Evolutionary conservation across 495 filamentous ascomycete genomes (phyloP), one percentile per base, ranked within the genome.

Genomic region (Talaromyces ruber): DNA sequence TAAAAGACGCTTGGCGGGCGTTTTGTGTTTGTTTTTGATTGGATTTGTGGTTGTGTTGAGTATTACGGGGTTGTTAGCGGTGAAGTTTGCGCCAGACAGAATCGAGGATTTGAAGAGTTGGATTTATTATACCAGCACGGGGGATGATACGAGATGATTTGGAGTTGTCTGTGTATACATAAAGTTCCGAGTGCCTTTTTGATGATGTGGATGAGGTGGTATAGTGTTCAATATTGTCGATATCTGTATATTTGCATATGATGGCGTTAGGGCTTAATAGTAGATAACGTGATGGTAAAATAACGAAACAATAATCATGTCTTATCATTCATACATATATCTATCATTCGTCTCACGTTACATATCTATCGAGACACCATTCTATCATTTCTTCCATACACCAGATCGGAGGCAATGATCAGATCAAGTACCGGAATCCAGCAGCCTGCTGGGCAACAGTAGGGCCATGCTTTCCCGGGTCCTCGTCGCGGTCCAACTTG

Each of bases 1-100:
- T 57, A 81, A 76, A 43, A 84, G 82, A 59, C 93, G 59, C 4
- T 28, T 52, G 24, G 29, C 29, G 8, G 30, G 39, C 8, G 43
- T 60, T 4, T 24, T 51, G 18, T 18, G 37, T 24, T 22, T 60
- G 12, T 28, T 60, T 4, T 30, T 51, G 14, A 3, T 51, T 1
- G 59, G 37, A 11, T 60, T 60, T 16, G 59, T 60, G 24, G 43
- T 52, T 28, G 59, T 60, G 9, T 24, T 60, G 9, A 50, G 22
- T 24, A 18, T 60, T 24, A 60, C 22, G 37, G 59, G 24, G 3
- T 11, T 60, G 4, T 30, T 60, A n/a, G 59, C 59, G 24, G 43
- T 60, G 0, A 50, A 34, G n/a, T 60, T 45, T 60, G 59, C 59
- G 21, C 59, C 59, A 24, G 59, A 60, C 2, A 60, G 21, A 11